phyloP scores from a whole-genome alignment of 2,329 filamentous ascomycete species.

The Aspergillus sp. region DNA sequence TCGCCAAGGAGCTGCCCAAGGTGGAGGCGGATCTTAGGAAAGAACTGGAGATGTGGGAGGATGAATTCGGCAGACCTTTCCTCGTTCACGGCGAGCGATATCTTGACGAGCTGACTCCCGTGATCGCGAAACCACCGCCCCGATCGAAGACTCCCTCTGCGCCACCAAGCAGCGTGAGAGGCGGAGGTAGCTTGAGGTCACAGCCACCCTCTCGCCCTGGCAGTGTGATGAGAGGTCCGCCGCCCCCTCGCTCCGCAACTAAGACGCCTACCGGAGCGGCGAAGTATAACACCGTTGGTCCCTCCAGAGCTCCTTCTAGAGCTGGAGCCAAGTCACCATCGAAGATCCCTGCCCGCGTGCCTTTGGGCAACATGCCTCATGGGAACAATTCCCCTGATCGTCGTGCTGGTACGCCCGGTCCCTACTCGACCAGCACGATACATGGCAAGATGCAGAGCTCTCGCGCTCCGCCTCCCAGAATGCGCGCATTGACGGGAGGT shows the following conservation, averaged over 20 bases:
- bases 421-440: conserved; percentile 43
- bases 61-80: conserved; percentile 91
- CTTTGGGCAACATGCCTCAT: conserved; percentile 47
- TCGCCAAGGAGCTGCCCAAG: conserved; percentile 93
- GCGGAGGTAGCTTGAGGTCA: conserved; percentile 24
- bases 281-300: conserved; percentile 39
- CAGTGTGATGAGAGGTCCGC: conserved; percentile 39
- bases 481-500: conserved; percentile 72
- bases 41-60: conserved; percentile 82
- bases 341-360: conserved; percentile 49
- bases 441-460: conserved; percentile 51
- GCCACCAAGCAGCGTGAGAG: conserved; percentile 27
- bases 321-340: conserved; percentile 46
- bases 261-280: conserved; percentile 48
- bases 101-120: conserved; percentile 72
- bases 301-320: conserved; percentile 23
- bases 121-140: conserved; percentile 66
- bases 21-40: conserved; percentile 80
- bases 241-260: conserved; percentile 44
- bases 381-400: conserved; percentile 79
- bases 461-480: conserved; percentile 77
- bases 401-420: conserved; percentile 42
- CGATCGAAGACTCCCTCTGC: conserved; percentile 48
- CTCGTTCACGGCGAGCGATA: conserved; percentile 90
- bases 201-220: conserved; percentile 29